Base-by-base conservation (phyloP, 768 basidiomycete genomes). In the Lactarius quietus region DNA sequence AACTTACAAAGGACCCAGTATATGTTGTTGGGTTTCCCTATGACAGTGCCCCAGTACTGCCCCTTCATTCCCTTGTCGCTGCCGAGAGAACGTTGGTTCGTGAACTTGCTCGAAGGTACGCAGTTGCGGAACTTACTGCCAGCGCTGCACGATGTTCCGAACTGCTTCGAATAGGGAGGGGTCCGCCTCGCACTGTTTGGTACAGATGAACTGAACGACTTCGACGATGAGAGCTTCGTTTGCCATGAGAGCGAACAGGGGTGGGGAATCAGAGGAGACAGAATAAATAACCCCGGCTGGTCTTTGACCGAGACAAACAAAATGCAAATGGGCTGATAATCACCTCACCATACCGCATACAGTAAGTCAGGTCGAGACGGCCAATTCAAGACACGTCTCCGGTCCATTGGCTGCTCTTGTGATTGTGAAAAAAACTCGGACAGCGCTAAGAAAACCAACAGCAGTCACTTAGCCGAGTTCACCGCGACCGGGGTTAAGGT, bases 1-100 rank as follows among this genome's bases (percentile, higher is more conserved):
- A 35, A 57, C 64, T 48, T 10, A 65, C 64, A n/a, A 18, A 65
- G 55, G 18, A 62, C n/a, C 64, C 59, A 65, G 18, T 39, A 65
- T 17, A 57, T 28, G 41, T 52, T 48, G 8, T 26, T 62, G 7
- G 45, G 23, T 8, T 17, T 28, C 36, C 28, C 9, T 5, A 35
- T 14, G 1, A 55, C 45, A 17, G 48, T 6, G 48, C 64, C 64
- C 64, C 64, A 65, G 39, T 65, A 53, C 55, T 66, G 61, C 14
- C 38, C 48, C 8, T 52, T 58, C 20, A 66, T 8, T 1, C 65
- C 65, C 20, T 35, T 61, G 35, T 53, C 61, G 36, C 65, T 66
- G 39, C 3, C 52, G 12, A 14, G 7, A n/a, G 41, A 0, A 4
- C 6, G 3, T 7, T 1, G 14, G 14, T 28, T 26, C 26, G 48